Conservation (phyloP, 495 filamentous ascomycete genomes). For the Xylaria acuta region DNA sequence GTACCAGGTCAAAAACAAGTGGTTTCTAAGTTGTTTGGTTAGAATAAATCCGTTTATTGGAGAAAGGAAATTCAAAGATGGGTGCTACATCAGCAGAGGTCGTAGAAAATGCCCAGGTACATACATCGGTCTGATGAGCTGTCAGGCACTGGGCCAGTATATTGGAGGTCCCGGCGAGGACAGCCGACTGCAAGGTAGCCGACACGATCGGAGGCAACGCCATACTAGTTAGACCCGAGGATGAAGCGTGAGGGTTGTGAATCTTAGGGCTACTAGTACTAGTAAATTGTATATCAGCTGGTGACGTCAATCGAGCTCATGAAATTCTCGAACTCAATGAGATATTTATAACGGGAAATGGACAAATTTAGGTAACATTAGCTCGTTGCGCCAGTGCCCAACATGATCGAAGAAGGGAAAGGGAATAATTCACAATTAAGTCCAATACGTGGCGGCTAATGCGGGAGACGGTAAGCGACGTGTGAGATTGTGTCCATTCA, state of each 20-base stretch:
- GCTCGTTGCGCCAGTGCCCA: not conserved
- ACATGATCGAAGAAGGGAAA: not conserved
- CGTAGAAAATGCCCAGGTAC: constrained; percentile 15
- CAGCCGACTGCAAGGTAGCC: constrained; percentile 72
- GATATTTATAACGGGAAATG: not conserved
- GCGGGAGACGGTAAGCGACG: not conserved
- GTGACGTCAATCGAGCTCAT: not conserved
- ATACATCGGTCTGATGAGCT: constrained; percentile 69
- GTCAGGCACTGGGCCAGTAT: constrained; percentile 80
- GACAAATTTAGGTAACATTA: not conserved
- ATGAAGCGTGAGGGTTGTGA: not conserved
- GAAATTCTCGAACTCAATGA: no score
- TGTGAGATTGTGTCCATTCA: not conserved
- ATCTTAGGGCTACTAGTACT: not conserved
- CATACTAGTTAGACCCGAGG: constrained; percentile 29
- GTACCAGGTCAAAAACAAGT: constrained; percentile 62
- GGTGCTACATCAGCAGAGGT: not conserved
- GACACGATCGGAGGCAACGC: constrained; percentile 62
- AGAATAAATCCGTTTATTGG: constrained; percentile 6
- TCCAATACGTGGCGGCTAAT: constrained; percentile 9
- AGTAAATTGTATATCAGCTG: not conserved
- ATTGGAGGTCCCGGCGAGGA: constrained; percentile 79
- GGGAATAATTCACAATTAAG: not conserved
- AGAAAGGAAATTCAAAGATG: not conserved
- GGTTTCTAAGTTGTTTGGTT: constrained; percentile 48